These are phyloP conservation scores for Microbotryum violaceum DNA, from an alignment of 1,284 basidiomycete genomes.

Conservation along the genomic window DNA sequence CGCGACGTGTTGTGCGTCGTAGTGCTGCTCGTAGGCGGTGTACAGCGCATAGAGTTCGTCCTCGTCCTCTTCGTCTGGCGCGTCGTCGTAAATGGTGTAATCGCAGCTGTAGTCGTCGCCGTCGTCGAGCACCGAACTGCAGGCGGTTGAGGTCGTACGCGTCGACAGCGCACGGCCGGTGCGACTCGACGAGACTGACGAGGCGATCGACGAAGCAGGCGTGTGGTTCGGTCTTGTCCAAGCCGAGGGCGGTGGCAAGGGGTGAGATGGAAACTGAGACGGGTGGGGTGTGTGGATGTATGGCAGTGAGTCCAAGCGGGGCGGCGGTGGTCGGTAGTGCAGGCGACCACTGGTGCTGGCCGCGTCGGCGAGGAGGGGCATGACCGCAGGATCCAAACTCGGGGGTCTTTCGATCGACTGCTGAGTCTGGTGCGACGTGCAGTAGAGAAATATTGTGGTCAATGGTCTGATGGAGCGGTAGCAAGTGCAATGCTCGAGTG, in stretches of 20 bases:
- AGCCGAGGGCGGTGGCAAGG: neutral
- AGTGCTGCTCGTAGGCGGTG: conserved; percentile 15
- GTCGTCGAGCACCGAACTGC: neutral
- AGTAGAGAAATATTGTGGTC: too few relatives aligned
- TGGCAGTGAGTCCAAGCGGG: neutral
- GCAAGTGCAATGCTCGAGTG: too few relatives aligned
- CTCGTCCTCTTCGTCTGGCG: neutral
- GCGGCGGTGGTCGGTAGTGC: neutral
- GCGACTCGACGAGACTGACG: conserved; percentile 2
- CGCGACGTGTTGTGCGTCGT: neutral
- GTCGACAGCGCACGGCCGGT: neutral
- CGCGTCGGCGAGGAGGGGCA: neutral
- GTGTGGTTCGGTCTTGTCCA: neutral
- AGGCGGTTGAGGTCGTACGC: conserved; percentile 2
- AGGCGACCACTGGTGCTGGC: neutral
- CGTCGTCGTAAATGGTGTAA: conserved; percentile 1
- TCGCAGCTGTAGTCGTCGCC: neutral
- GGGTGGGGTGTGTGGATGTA: neutral
- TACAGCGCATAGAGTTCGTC: conserved; percentile 3
- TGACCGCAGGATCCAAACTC: too few relatives aligned
- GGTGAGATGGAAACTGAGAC: neutral
- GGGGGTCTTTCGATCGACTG: too few relatives aligned
- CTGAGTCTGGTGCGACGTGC: too few relatives aligned
- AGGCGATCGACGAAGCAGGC: conserved; percentile 2
- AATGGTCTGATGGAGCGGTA: too few relatives aligned